Percentiles rank a stretch among this genome's conserved stretches.
phyloP scores from a whole-genome alignment of 169 alveolate genomes.

The Plasmodium gaboni region DNA sequence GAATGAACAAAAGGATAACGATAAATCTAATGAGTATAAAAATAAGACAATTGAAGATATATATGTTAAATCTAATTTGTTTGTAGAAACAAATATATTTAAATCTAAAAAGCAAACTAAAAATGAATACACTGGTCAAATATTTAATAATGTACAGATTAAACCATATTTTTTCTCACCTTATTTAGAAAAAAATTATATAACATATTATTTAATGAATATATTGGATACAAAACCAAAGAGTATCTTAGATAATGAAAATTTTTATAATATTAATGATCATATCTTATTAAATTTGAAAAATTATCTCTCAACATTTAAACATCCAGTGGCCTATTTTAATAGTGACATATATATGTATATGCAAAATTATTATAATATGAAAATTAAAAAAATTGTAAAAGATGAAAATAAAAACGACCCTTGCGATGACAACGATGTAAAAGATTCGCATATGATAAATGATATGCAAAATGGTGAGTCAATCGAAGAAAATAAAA shows the following conservation, averaged over 20 bases:
- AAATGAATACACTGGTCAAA: not conserved
- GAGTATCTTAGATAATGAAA: constrained; percentile 8
- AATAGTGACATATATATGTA: constrained; percentile 15
- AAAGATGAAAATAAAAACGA: not conserved
- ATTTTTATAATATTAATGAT: constrained; percentile 37
- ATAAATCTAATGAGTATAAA: not conserved
- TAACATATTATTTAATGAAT: constrained; percentile 27
- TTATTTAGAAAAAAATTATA: constrained; percentile 48
- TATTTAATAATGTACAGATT: constrained; percentile 22
- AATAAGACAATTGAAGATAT: constrained; percentile 39
- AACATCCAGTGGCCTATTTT: constrained; percentile 52
- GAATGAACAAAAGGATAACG: not conserved
- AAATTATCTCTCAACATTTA: constrained; percentile 27
- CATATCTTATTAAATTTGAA: constrained; percentile 6
- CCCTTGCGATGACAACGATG: not conserved
- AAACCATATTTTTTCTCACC: constrained; percentile 49
- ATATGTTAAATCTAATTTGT: constrained; percentile 55
- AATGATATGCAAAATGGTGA: not conserved
- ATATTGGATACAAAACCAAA: constrained; percentile 47
- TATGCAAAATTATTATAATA: constrained; percentile 17
- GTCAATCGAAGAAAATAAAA: not conserved
- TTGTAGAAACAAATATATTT: constrained; percentile 56
- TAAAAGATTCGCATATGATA: not conserved
- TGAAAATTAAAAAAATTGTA: not conserved
- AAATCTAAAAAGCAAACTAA: not conserved